Evolutionary conservation across 345 rosid species (phyloP).

Genomic region (Gynandropsis gynandra): DNA sequence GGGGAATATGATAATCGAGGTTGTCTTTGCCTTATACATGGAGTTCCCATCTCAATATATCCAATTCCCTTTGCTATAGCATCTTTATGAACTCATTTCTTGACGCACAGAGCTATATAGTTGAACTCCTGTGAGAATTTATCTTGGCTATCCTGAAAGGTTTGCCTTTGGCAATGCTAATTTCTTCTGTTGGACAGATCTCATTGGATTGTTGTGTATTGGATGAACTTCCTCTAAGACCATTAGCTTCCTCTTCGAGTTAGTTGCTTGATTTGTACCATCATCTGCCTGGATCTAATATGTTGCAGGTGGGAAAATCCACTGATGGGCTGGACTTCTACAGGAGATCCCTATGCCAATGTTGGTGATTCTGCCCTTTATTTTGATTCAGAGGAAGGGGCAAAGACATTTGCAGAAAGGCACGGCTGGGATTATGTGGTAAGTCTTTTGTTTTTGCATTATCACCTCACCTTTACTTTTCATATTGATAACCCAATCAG

Average conservation of each 20-base stretch:
- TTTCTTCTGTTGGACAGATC: background rate
- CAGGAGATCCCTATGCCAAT: constrained; percentile 98
- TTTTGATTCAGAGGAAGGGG: constrained; percentile 79
- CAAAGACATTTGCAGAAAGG: constrained; percentile 74
- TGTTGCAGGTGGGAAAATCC: constrained; percentile 93
- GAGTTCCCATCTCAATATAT: background rate
- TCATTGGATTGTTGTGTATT: background rate
- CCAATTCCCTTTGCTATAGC: too few relatives aligned
- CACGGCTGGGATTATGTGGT: constrained; percentile 94
- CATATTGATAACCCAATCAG: background rate
- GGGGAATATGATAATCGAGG: too few relatives aligned
- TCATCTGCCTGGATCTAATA: too few relatives aligned
- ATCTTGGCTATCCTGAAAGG: background rate
- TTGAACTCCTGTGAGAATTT: background rate
- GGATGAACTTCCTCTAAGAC: background rate
- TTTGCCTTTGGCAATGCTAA: background rate
- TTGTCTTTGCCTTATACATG: background rate
- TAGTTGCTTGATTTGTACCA: background rate
- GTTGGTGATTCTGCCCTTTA: constrained; percentile 80
- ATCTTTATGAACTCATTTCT: too few relatives aligned
- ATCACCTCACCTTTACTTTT: constrained; percentile 5
- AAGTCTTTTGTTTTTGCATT: constrained; percentile 11
- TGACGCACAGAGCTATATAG: constrained; percentile 2
- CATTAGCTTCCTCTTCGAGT: background rate
- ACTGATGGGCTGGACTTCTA: constrained; percentile 99